Conservation (phyloP, 768 basidiomycete species). For the Crassisporium funariophilum region DNA sequence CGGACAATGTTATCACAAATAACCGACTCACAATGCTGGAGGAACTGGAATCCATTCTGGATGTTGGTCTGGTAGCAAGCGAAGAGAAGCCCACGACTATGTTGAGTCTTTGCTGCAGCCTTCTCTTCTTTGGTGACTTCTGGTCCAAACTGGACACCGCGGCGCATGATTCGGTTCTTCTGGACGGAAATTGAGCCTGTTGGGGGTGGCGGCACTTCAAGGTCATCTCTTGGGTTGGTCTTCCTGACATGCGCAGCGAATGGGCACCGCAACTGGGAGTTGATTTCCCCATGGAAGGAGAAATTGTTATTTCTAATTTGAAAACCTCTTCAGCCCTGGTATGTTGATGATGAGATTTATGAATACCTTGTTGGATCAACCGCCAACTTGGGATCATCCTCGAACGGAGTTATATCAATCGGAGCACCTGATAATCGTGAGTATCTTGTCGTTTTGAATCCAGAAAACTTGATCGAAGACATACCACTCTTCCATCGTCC, state of each 20-base stretch:
- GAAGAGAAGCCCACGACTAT: slow-evolving; percentile 52
- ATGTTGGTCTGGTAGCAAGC: slow-evolving; percentile 44
- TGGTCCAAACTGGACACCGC: slow-evolving; percentile 54
- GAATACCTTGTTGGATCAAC: slow-evolving; percentile 36
- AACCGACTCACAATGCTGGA: slow-evolving; percentile 37
- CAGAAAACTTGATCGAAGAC: slow-evolving; percentile 14
- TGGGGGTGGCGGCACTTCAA: slow-evolving; percentile 27
- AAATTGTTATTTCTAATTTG: slow-evolving; percentile 44
- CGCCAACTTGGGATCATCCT: slow-evolving; percentile 41
- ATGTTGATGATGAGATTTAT: not conserved
- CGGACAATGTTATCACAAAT: not conserved
- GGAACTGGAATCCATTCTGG: slow-evolving; percentile 41
- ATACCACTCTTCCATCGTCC: slow-evolving; percentile 59
- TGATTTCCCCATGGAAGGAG: slow-evolving; percentile 35
- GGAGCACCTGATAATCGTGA: slow-evolving; percentile 38
- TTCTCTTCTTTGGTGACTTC: slow-evolving; percentile 46
- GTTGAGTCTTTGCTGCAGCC: slow-evolving; percentile 36
- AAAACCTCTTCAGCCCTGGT: slow-evolving; percentile 14
- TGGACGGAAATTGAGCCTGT: slow-evolving; percentile 22
- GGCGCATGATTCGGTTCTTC: slow-evolving; percentile 44
- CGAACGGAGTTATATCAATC: slow-evolving; percentile 44
- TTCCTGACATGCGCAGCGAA: slow-evolving; percentile 53
- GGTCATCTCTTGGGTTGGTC: slow-evolving; percentile 47
- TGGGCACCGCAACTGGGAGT: slow-evolving; percentile 43
- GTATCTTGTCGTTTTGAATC: not conserved